Evolutionary conservation across 2,329 filamentous ascomycete genomes (phyloP).

Genomic region (Sporothrix globosa): DNA sequence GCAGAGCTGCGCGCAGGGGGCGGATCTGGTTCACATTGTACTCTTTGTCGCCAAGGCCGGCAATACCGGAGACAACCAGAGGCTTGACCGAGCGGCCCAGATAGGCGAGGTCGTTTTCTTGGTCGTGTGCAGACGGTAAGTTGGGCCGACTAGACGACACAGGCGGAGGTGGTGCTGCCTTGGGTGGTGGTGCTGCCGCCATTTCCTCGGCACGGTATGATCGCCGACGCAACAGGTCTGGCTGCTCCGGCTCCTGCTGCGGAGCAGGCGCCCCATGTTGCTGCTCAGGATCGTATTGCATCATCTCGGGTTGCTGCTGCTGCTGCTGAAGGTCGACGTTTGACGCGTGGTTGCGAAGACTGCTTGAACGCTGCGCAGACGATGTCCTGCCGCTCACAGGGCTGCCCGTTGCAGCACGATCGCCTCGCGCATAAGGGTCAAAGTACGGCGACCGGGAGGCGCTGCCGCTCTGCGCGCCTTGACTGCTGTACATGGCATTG

Average conservation of each 20-base stretch:
- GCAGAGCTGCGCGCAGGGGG: conserved; percentile 48
- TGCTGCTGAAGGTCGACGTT: conserved; percentile 17
- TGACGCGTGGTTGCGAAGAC: conserved; percentile 45
- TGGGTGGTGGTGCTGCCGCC: conserved; percentile 42
- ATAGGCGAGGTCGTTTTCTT: conserved; percentile 80
- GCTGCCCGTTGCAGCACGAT: conserved; percentile 61
- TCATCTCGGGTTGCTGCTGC: background rate
- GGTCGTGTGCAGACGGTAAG: conserved; percentile 69
- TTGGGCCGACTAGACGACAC: conserved; percentile 50
- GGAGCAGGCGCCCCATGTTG: background rate
- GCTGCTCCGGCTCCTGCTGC: conserved; percentile 6
- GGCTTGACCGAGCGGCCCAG: conserved; percentile 66
- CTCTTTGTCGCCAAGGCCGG: conserved; percentile 52
- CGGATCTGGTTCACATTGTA: conserved; percentile 40
- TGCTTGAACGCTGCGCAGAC: conserved; percentile 36
- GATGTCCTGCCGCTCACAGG: conserved; percentile 56
- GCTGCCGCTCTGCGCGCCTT: conserved; percentile 45
- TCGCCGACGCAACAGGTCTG: conserved; percentile 2
- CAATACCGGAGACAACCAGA: conserved; percentile 43
- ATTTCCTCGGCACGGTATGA: conserved; percentile 6
- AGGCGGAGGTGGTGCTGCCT: conserved; percentile 56
- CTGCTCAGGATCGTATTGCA: background rate
- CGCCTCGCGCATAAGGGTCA: conserved; percentile 47
- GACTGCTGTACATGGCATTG: conserved; percentile 37
- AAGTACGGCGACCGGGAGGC: conserved; percentile 50